Conservation (phyloP, 805 yeast species). For the Nakazawaea anatomiae region DNA sequence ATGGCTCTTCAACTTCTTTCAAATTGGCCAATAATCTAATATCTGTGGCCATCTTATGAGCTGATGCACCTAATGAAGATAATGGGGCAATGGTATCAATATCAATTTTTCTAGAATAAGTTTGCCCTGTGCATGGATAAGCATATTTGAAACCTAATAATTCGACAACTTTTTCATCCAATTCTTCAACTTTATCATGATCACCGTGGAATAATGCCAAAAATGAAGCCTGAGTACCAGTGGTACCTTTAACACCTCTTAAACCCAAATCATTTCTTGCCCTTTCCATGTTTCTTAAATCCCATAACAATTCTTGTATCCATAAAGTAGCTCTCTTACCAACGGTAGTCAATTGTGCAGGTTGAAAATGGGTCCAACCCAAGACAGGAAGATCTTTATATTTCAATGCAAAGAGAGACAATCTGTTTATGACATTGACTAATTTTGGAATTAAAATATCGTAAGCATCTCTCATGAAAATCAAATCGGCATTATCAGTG, state of each 20-base stretch:
- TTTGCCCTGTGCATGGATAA: constrained; percentile 97
- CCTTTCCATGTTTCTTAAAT: constrained; percentile 88
- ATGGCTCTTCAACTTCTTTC: constrained; percentile 97
- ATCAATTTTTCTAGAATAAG: constrained; percentile 97
- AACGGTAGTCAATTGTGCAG: constrained; percentile 97
- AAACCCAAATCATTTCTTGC: constrained; percentile 95
- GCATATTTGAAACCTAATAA: constrained; percentile 90
- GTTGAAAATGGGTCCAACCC: constrained; percentile 99
- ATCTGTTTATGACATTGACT: constrained; percentile 90
- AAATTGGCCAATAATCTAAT: constrained; percentile 91
- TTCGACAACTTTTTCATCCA: constrained; percentile 90
- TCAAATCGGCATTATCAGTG: constrained; percentile 96
- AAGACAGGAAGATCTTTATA: constrained; percentile 94
- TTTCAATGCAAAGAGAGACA: constrained; percentile 80
- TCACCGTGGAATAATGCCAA: constrained; percentile 92
- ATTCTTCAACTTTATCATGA: constrained; percentile 90
- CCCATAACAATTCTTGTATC: constrained; percentile 98
- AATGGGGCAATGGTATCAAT: constrained; percentile 90
- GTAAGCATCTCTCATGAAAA: constrained; percentile 92
- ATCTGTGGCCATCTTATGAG: constrained; percentile 97
- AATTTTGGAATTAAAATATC: constrained; percentile 90
- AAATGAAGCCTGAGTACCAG: constrained; percentile 98
- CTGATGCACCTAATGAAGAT: constrained; percentile 91
- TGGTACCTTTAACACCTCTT: constrained; percentile 98
- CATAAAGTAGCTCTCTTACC: constrained; percentile 98